Evolutionary conservation across 768 basidiomycete genomes (phyloP), one percentile per base, ranked within the genome.

Genomic region (Lentinula raphanica): DNA sequence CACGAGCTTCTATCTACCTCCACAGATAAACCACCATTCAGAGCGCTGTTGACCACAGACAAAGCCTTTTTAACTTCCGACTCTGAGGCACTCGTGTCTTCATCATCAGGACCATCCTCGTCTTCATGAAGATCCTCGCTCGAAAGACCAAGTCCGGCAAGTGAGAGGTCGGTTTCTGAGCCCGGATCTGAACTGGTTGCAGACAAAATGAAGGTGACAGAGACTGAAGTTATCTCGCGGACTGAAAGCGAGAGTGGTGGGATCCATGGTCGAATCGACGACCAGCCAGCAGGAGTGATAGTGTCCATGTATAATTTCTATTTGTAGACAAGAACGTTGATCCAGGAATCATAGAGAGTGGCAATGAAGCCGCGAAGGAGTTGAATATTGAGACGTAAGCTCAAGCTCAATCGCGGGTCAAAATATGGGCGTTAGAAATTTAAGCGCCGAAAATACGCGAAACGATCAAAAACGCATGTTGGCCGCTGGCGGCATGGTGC

Each of bases 161-260:
- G 63, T 15, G 75, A 74, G n/a, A 73, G 69, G 56, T 79, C 78
- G 42, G 72, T 63, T 36, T 75, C 72, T 29, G 68, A 67, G 48
- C 59, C 63, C n/a, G 68, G 61, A 62, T 72, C 73, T 38, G 77
- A 73, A 58, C 80, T 68, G 3, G 74, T 72, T 8, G 86, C 83
- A 0, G 84, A 83, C 23, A 93, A 78, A 59, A 87, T 79, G 66
- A 93, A 92, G 0, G 90, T 92, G 8, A 83, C 89, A 1, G 91
- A 92, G 42, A 92, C 91, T 0, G 91, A 92, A 23, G 92, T 90
- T 51, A 93, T 85, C 75, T 93, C 91, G 42, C 83, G 80, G 40
- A 92, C 87, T 12, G 79, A 72, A 13, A 93, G 80, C 1, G 82
- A 79, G n/a, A 92, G 74, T 31, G 83, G 84, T 36, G 86, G 85